Conservation (phyloP, 345 rosid genomes). For the Salix viminalis region DNA sequence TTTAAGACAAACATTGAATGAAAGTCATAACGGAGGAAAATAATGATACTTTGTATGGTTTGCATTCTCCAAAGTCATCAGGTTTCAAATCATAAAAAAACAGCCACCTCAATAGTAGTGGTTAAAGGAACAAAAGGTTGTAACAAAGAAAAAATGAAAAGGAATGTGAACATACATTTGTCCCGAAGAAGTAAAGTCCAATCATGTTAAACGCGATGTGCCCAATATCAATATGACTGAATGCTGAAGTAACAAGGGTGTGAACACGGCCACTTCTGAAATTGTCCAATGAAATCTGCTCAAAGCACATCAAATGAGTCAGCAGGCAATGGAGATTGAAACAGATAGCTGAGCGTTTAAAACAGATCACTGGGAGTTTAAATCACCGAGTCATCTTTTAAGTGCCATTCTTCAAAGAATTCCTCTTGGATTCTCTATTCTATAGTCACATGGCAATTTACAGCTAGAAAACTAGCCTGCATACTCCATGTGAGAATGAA, state of each 20-base stretch:
- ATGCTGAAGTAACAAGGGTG: constrained; percentile 72
- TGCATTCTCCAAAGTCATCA: too few species aligned
- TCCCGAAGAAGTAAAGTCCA: constrained; percentile 90
- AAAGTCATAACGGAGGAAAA: background rate
- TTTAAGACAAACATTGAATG: background rate
- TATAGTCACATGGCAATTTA: background rate
- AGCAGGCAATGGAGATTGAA: constrained; percentile 1
- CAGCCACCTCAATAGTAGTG: constrained; percentile 10
- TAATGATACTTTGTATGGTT: too few species aligned
- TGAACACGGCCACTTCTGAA: constrained; percentile 59
- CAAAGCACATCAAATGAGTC: constrained; percentile 24
- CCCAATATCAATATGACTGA: constrained; percentile 67
- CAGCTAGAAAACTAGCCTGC: background rate
- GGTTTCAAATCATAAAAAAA: background rate
- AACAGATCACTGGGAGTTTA: background rate
- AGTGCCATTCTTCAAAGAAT: background rate
- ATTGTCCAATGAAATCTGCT: constrained; percentile 81
- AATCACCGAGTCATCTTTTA: background rate
- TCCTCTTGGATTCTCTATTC: background rate
- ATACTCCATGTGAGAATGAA: background rate
- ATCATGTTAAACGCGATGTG: constrained; percentile 79
- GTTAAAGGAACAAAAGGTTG: background rate
- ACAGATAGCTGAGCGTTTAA: background rate
- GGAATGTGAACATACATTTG: constrained; percentile 43
- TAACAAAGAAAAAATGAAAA: constrained; percentile 13